Conservation (phyloP, 768 basidiomycete genomes). For the Leccinum incarnatum region DNA sequence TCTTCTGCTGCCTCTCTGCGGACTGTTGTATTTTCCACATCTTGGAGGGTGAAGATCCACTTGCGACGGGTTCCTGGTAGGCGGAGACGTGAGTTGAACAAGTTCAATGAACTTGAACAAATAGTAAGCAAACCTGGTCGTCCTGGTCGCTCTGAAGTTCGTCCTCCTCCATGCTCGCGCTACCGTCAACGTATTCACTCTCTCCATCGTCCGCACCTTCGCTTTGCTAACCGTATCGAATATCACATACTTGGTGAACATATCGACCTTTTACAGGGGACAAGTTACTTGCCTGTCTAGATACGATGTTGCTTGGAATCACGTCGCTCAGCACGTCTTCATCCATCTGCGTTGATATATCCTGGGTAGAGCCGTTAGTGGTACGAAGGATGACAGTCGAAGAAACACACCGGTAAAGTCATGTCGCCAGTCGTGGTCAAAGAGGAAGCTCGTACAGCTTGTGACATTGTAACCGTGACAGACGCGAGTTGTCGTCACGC, state of each 20-base stretch:
- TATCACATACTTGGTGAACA: constrained; percentile 7
- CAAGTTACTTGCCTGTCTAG: constrained; percentile 62
- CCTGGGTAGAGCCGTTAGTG: constrained; percentile 13
- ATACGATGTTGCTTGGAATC: constrained; percentile 88
- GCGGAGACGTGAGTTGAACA: constrained; percentile 2
- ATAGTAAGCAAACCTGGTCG: constrained; percentile 29
- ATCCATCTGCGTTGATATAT: constrained; percentile 34
- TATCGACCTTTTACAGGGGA: constrained; percentile 1
- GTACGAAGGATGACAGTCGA: background rate
- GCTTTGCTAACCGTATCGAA: constrained; percentile 47
- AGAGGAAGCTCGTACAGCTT: constrained; percentile 8
- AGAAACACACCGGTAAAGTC: constrained; percentile 23
- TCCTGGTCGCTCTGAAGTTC: constrained; percentile 58
- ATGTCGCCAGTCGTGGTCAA: constrained; percentile 23
- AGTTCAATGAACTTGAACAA: constrained; percentile 1
- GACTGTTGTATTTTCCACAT: constrained; percentile 37
- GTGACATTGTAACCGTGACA: constrained; percentile 25
- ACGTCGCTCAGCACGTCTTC: constrained; percentile 91
- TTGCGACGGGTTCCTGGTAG: constrained; percentile 19
- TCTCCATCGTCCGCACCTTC: constrained; percentile 68
- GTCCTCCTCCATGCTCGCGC: constrained; percentile 56
- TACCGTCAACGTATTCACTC: constrained; percentile 64
- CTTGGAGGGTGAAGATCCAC: constrained; percentile 31
- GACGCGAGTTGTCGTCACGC: constrained; percentile 17
- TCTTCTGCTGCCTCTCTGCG: constrained; percentile 42